Conservation (phyloP, 2,329 filamentous ascomycete species). For the Biscogniauxia marginata region DNA sequence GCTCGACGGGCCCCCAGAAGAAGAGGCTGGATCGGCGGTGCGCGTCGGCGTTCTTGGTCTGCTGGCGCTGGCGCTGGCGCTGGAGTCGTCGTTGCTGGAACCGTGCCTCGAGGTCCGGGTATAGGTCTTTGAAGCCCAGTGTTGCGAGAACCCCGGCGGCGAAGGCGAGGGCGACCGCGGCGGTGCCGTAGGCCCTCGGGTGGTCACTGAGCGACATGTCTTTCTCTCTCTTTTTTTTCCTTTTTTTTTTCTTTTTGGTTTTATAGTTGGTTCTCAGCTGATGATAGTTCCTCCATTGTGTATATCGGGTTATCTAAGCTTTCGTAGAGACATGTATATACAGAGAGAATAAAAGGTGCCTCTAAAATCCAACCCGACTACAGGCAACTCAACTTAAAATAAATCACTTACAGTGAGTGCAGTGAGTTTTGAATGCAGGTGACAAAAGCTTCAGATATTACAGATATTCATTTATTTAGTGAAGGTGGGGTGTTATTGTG, state of each 20-base stretch:
- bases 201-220: constrained; percentile 62
- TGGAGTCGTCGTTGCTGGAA: constrained; percentile 49
- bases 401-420: too few relatives aligned
- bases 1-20: constrained; percentile 50
- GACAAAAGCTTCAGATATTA: too few relatives aligned
- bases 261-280: not conserved
- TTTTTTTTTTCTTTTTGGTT: constrained; percentile 3
- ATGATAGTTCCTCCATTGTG: not conserved
- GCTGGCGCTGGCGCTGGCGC: constrained; percentile 7
- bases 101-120: constrained; percentile 68
- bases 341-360: not conserved
- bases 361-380: too few relatives aligned
- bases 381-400: too few relatives aligned
- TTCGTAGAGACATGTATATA: too few relatives aligned
- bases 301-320: not conserved
- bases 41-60: constrained; percentile 4
- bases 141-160: constrained; percentile 74
- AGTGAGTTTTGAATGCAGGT: too few relatives aligned
- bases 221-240: constrained; percentile 12
- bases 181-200: constrained; percentile 60
- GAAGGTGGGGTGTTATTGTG: too few relatives aligned
- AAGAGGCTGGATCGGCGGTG: constrained; percentile 43
- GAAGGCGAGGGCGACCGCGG: constrained; percentile 71
- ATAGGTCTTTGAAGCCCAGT: constrained; percentile 75
- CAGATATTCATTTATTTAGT: too few relatives aligned